These are phyloP conservation scores for Claviceps pusilla DNA, from an alignment of 2,329 filamentous ascomycete species.

Conservation along the genomic window DNA sequence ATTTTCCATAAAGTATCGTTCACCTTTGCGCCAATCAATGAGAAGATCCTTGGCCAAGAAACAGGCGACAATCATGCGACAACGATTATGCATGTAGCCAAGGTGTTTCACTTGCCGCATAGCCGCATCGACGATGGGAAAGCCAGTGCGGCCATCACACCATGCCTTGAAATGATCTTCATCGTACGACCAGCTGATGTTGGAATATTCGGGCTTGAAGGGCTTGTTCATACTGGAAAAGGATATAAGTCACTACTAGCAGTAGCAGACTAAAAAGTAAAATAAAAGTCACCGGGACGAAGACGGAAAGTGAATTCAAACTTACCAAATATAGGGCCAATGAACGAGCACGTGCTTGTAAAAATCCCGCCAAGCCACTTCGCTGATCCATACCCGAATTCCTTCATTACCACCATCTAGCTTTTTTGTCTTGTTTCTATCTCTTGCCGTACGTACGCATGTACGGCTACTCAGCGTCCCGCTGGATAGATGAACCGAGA, in stretches of 20 bases:
- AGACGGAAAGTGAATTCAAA: constrained; percentile 1
- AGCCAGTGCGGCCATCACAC: constrained; percentile 61
- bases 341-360: constrained; percentile 73
- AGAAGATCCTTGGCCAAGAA: constrained; percentile 70
- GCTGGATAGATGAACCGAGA: constrained; percentile 59
- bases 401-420: constrained; percentile 53
- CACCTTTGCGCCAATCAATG: constrained; percentile 71
- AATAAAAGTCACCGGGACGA: neutral
- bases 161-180: constrained; percentile 54
- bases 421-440: constrained; percentile 46
- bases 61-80: constrained; percentile 69
- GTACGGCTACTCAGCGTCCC: constrained; percentile 55
- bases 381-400: constrained; percentile 61
- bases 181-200: constrained; percentile 71
- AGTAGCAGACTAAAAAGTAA: too few species aligned
- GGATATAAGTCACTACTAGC: neutral
- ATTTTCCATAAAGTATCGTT: constrained; percentile 69
- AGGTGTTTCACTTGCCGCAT: constrained; percentile 60
- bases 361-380: constrained; percentile 77
- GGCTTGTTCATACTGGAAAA: constrained; percentile 39
- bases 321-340: constrained; percentile 69
- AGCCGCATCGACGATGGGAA: constrained; percentile 71
- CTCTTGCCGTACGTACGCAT: constrained; percentile 47
- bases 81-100: constrained; percentile 74
- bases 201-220: constrained; percentile 68